These are phyloP conservation scores for Fraxinus greggii DNA, from an alignment of 305 asterid species.

Conservation along the genomic window DNA sequence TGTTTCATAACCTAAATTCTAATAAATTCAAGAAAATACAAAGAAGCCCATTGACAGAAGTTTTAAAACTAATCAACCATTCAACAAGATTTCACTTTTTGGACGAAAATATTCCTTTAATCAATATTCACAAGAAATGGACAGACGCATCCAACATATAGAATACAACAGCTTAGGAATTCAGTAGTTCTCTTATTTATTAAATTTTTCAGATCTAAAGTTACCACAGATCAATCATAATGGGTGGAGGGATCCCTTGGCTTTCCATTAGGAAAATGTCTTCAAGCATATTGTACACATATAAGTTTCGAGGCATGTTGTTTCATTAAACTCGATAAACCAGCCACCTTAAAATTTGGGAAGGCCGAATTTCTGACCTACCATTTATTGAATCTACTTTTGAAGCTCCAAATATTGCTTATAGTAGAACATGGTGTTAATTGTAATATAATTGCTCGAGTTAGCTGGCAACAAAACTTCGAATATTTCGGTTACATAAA, in stretches of 20 bases:
- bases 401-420: not conserved
- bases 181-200: not conserved
- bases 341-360: not conserved
- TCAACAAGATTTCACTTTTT: not conserved
- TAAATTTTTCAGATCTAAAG: not conserved
- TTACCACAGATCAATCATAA: not conserved
- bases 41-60: not conserved
- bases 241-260: not conserved
- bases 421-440: not conserved
- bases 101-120: not conserved
- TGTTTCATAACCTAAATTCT: not conserved
- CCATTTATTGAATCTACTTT: not conserved
- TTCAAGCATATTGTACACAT: not conserved
- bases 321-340: not conserved
- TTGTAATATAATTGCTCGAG: not conserved
- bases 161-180: not conserved
- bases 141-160: not conserved
- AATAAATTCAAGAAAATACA: not conserved
- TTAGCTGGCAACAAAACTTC: not conserved
- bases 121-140: not conserved
- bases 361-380: not conserved
- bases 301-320: not conserved
- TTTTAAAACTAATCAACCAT: not conserved
- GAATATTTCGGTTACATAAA: not conserved
- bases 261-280: not conserved